Conservation (phyloP, 1,284 basidiomycete genomes). For the Xanthoconium separans region DNA sequence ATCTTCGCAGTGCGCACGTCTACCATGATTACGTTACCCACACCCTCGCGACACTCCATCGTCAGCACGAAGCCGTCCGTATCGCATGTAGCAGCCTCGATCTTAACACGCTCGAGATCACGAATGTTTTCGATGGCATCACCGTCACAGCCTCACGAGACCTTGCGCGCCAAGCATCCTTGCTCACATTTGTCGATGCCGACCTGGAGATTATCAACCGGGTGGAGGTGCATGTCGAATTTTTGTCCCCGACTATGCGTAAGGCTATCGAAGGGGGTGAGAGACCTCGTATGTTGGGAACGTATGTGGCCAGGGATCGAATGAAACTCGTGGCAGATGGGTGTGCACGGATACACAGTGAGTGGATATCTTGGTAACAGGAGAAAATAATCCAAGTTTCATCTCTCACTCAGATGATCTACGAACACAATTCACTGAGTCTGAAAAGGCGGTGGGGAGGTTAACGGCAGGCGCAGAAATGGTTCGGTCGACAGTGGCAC, state of each 20-base stretch:
- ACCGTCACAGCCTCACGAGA: constrained; percentile 54
- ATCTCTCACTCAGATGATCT: constrained; percentile 50
- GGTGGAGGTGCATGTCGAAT: constrained; percentile 70
- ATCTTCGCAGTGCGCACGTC: constrained; percentile 57
- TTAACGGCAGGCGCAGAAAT: constrained; percentile 59
- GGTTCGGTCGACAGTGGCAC: constrained; percentile 50
- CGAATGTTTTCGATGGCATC: constrained; percentile 68
- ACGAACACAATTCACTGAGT: constrained; percentile 48
- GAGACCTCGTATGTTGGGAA: constrained; percentile 66
- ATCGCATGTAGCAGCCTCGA: constrained; percentile 71
- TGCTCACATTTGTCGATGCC: constrained; percentile 61
- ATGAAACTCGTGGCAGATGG: constrained; percentile 79
- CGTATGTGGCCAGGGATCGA: constrained; percentile 74
- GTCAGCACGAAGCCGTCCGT: constrained; percentile 63
- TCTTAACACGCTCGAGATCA: constrained; percentile 63
- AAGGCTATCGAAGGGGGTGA: constrained; percentile 69
- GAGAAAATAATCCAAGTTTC: background rate
- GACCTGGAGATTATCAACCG: constrained; percentile 67
- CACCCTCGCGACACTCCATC: constrained; percentile 49
- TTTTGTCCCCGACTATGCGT: constrained; percentile 62
- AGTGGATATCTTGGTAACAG: constrained; percentile 20
- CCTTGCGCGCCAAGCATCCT: constrained; percentile 57
- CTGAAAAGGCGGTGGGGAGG: constrained; percentile 51
- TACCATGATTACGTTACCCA: constrained; percentile 61
- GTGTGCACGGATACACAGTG: constrained; percentile 70